phyloP scores from a whole-genome alignment of 140 eudicot genomes.

The Erigeron philadelphicus region DNA sequence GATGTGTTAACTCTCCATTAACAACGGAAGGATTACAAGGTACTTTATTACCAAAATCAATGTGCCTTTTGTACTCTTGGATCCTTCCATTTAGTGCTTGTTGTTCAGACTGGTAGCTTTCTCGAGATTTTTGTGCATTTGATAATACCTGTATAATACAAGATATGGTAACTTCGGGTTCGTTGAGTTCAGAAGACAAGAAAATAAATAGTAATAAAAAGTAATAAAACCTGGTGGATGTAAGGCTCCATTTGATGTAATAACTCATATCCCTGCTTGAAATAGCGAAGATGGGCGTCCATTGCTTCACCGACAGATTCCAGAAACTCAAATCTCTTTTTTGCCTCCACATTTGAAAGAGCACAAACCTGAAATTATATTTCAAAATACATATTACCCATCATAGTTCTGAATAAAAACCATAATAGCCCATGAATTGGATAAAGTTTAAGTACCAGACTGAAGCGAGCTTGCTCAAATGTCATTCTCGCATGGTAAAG shows the following conservation, averaged over 20 bases:
- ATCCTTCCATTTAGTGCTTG: constrained; percentile 66
- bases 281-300: constrained; percentile 87
- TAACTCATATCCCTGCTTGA: constrained; percentile 87
- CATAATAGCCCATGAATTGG: not conserved
- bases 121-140: constrained; percentile 62
- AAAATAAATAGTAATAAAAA: not conserved
- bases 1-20: constrained; percentile 38
- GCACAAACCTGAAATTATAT: constrained; percentile 61
- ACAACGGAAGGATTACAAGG: constrained; percentile 35
- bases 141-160: constrained; percentile 53
- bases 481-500: constrained; percentile 72
- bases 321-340: constrained; percentile 79
- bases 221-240: constrained; percentile 58
- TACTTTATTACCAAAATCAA: constrained; percentile 54
- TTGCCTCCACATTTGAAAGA: constrained; percentile 82
- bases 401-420: constrained; percentile 15
- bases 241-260: constrained; percentile 90
- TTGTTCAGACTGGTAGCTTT: constrained; percentile 61
- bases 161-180: not conserved
- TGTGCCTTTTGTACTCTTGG: constrained; percentile 68
- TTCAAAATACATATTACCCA: constrained; percentile 14
- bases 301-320: constrained; percentile 82
- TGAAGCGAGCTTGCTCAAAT: constrained; percentile 87
- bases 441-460: constrained; percentile 47
- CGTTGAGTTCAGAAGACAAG: no score